Percentiles rank a stretch among this genome's conserved stretches.
Conservation (phyloP, 116 monocot species). For the Papilionanthe hybrid region DNA sequence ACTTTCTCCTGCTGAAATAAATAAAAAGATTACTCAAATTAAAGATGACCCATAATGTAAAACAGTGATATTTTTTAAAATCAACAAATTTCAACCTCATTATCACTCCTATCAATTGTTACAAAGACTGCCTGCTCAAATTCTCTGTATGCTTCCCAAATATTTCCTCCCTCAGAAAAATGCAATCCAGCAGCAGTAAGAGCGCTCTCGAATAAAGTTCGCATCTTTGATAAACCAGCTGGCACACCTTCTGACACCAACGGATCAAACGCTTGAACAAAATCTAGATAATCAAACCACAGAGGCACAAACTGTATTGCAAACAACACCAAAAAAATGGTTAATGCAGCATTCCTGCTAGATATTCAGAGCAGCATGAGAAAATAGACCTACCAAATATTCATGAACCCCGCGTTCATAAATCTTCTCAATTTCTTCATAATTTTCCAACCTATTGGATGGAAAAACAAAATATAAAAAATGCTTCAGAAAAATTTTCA, state of each 20-base stretch:
- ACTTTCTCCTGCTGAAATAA: conserved; percentile 53
- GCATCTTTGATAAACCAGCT: conserved; percentile 72
- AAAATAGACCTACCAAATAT: conserved; percentile 71
- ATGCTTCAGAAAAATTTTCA: neutral
- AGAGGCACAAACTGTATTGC: conserved; percentile 74
- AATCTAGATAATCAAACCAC: conserved; percentile 87
- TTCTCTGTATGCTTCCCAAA: conserved; percentile 92
- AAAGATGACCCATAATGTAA: conserved; percentile 3
- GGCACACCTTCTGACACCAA: conserved; percentile 70
- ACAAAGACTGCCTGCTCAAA: conserved; percentile 84
- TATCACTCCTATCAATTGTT: conserved; percentile 46
- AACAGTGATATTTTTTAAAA: neutral
- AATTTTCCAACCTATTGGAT: conserved; percentile 52
- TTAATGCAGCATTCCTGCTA: neutral
- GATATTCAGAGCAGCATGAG: neutral
- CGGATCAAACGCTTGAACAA: conserved; percentile 74
- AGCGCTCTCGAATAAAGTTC: conserved; percentile 82
- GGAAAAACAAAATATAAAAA: conserved; percentile 4
- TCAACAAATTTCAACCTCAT: conserved; percentile 39
- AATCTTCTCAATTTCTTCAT: conserved; percentile 56
- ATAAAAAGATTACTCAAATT: neutral
- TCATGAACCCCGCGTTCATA: conserved; percentile 85
- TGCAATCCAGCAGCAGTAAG: conserved; percentile 83
- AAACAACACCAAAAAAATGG: conserved; percentile 11
- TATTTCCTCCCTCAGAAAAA: conserved; percentile 61